Base-by-base conservation (phyloP, 306 rosid species). In the Nissolia schottii region DNA sequence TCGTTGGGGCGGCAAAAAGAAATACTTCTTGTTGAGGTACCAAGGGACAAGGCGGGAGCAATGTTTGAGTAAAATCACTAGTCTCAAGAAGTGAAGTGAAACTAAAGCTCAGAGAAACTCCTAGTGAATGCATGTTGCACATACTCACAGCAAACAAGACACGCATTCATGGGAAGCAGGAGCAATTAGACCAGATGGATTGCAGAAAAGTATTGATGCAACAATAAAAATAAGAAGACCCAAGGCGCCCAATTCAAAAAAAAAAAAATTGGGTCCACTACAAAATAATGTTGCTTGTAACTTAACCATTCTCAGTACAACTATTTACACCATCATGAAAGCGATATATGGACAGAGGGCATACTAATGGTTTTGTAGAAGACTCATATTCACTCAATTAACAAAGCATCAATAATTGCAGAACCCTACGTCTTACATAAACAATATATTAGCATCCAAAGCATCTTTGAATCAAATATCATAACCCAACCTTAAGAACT, bases 161-260 rank as follows among this genome's bases (percentile, higher is more conserved):
- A 37, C 25, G 45, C 7, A 61, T 51, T 43, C 66, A 50, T 9
- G 49, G 54, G 38, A 66, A 29, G 66, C 16, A 69, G 37, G 66
- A 60, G 10, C 12, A 45, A 53, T n/a, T 62, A 77, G 58, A 63
- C 65, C 50, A 40, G 13, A 71, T 41, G 62, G 35, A 63, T 32
- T 11, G 73, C 60, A 67, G 41, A 75, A 53, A 38, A 37, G n/a
- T 62, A 71, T 32, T 63, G 49, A 41, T 55, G 32, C 34, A 55
- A 28, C 6, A 27, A 12, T 3, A 11, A n/a, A 62, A 35, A 75
- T 14, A 70, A 48, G 10, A 6, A 49, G 23, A 29, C 40, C 25
- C 19, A 28, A 77, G 48, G 62, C 22, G 55, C 18, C 49, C 31
- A 69, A 32, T 61, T 56, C n/a, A 43, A 15, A 12, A 25, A 40